A percentile compares a stretch with the other conserved stretches of the same genome.
These are phyloP conservation scores for Rubus idaeus DNA, from an alignment of 306 rosid species.

Conservation along the genomic window DNA sequence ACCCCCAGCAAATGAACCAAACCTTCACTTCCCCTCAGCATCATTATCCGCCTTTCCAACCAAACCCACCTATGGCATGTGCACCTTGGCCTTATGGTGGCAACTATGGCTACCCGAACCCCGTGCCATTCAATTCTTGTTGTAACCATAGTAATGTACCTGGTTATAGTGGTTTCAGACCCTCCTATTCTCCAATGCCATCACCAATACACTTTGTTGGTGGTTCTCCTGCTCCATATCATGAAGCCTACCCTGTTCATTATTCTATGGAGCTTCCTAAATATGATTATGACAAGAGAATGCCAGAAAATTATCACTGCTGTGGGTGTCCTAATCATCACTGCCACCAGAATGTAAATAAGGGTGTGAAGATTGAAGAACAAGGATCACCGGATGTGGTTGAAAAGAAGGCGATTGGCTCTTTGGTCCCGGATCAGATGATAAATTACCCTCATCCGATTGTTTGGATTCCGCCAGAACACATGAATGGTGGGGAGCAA, in stretches of 20 bases:
- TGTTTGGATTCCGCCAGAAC: slow-evolving; percentile 54
- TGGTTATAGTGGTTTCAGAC: slow-evolving; percentile 25
- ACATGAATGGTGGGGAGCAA: slow-evolving; percentile 26
- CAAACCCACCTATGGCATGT: slow-evolving; percentile 36
- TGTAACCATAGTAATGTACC: slow-evolving; percentile 47
- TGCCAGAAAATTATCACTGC: slow-evolving; percentile 45
- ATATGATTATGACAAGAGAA: slow-evolving; percentile 57
- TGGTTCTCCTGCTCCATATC: slow-evolving; percentile 15
- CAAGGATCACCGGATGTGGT: slow-evolving; percentile 37
- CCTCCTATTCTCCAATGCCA: slow-evolving; percentile 32
- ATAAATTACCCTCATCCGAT: slow-evolving; percentile 42
- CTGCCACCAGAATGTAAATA: slow-evolving; percentile 36
- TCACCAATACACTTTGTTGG: slow-evolving; percentile 1
- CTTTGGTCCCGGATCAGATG: slow-evolving; percentile 37
- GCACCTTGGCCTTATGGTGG: slow-evolving; percentile 45
- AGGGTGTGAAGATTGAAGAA: slow-evolving; percentile 53
- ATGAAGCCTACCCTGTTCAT: slow-evolving; percentile 36
- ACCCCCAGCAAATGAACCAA: slow-evolving; percentile 48
- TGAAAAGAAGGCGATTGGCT: slow-evolving; percentile 34
- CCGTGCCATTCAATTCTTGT: slow-evolving; percentile 39
- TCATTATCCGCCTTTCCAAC: slow-evolving; percentile 27
- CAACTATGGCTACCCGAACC: slow-evolving; percentile 35
- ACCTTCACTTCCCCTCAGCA: slow-evolving; percentile 27
- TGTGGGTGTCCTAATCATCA: slow-evolving; percentile 54
- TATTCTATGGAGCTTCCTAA: slow-evolving; percentile 49